Evolutionary conservation across 345 rosid species (phyloP).

Genomic region (Boechera divaricarpa): DNA sequence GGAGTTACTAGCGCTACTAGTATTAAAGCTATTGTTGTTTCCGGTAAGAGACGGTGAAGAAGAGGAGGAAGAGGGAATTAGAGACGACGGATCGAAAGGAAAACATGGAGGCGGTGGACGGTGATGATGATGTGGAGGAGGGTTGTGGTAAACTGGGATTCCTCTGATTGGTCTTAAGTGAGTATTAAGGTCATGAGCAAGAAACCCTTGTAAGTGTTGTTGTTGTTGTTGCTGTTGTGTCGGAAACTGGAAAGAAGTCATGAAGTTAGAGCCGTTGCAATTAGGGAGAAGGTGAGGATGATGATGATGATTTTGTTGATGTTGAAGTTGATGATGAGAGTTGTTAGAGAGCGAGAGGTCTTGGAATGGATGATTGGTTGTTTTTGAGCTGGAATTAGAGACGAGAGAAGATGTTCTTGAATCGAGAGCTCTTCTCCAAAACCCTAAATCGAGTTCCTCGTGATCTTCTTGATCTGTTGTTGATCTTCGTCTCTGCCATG

Average conservation of each 20-base stretch:
- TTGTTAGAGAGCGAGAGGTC: constrained; percentile 74
- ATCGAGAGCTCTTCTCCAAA: constrained; percentile 53
- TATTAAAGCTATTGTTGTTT: constrained; percentile 32
- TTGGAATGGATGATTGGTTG: constrained; percentile 37
- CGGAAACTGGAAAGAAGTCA: constrained; percentile 38
- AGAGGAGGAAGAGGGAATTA: constrained; percentile 53
- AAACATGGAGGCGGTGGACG: constrained; percentile 45
- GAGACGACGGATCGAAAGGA: constrained; percentile 59
- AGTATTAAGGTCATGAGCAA: constrained; percentile 64
- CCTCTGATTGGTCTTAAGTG: constrained; percentile 94
- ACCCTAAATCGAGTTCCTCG: constrained; percentile 46
- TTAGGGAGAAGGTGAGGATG: constrained; percentile 44
- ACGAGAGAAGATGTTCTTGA: constrained; percentile 50
- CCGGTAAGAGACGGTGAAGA: constrained; percentile 43
- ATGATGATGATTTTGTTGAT: constrained; percentile 9
- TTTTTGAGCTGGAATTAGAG: constrained; percentile 57
- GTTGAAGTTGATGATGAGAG: constrained; percentile 39
- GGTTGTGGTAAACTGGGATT: constrained; percentile 95
- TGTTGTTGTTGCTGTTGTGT: constrained; percentile 31
- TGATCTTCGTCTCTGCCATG: constrained; percentile 51
- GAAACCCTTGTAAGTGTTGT: constrained; percentile 46
- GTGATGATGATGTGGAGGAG: constrained; percentile 44
- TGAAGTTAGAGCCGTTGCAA: constrained; percentile 48
- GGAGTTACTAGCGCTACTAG: constrained; percentile 38
- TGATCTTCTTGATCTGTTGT: constrained; percentile 53